phyloP scores from a whole-genome alignment of 345 rosid genomes.

The Populus deltoides region DNA sequence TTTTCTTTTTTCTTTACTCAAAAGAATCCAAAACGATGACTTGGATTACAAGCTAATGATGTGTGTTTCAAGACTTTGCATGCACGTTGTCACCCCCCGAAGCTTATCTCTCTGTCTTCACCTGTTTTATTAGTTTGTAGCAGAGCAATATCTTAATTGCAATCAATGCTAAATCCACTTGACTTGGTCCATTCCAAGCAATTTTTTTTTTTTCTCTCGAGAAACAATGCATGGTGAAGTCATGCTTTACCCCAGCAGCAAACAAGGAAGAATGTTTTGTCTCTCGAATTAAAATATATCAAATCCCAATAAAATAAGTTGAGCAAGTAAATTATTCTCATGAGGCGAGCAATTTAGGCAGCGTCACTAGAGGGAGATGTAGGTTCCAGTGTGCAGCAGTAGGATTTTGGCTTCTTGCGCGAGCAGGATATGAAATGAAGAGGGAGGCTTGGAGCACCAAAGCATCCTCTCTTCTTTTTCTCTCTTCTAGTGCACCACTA shows the following conservation, averaged over 20 bases:
- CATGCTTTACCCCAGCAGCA: not conserved
- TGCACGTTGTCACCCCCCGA: not conserved
- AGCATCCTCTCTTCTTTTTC: not conserved
- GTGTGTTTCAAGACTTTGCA: not conserved
- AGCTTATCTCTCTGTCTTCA: not conserved
- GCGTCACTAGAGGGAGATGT: not conserved
- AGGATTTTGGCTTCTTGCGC: not conserved
- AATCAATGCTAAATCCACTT: not conserved
- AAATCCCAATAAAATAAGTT: not conserved
- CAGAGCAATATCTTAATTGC: no score
- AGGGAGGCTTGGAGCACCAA: not conserved
- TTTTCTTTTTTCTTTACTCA: not conserved
- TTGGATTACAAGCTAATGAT: not conserved
- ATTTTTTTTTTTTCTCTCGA: not conserved
- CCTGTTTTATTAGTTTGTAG: not conserved
- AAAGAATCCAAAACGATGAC: not conserved
- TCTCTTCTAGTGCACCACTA: slow-evolving; percentile 28
- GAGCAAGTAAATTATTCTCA: not conserved
- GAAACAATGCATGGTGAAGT: not conserved
- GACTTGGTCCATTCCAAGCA: slow-evolving; percentile 4
- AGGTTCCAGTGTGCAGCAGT: not conserved
- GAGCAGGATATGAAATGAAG: not conserved
- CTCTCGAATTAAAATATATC: not conserved
- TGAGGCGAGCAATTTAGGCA: not conserved
- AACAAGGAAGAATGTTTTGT: slow-evolving; percentile 15